These are phyloP conservation scores for Boletus insuetus DNA, from an alignment of 768 basidiomycete genomes.

Conservation along the genomic window DNA sequence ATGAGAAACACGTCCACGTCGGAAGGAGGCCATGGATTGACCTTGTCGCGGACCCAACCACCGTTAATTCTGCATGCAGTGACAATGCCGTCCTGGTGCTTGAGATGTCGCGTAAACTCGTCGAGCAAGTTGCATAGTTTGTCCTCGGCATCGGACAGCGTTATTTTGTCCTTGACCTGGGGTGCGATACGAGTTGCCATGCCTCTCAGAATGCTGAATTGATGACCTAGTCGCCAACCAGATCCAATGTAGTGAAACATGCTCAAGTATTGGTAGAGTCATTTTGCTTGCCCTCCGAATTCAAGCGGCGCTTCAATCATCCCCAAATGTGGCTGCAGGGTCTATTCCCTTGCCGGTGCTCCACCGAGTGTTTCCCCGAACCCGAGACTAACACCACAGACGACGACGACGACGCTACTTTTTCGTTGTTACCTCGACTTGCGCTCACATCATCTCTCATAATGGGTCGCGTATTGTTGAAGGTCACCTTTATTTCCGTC, in stretches of 20 bases:
- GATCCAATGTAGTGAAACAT: constrained; percentile 8
- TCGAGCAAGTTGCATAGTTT: constrained; percentile 76
- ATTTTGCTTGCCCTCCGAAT: neutral
- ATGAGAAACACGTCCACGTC: constrained; percentile 12
- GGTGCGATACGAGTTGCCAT: constrained; percentile 36
- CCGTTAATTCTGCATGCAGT: constrained; percentile 90
- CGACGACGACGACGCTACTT: constrained; percentile 1
- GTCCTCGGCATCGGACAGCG: constrained; percentile 66
- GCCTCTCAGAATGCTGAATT: constrained; percentile 6
- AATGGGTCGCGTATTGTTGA: constrained; percentile 87
- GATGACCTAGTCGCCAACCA: constrained; percentile 8
- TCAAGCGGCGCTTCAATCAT: constrained; percentile 27
- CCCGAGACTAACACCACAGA: constrained; percentile 12
- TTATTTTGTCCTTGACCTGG: constrained; percentile 38
- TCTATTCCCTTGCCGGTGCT: constrained; percentile 14
- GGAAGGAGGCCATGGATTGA: constrained; percentile 33
- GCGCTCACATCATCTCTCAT: neutral
- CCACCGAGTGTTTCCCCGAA: constrained; percentile 13
- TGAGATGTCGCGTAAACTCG: constrained; percentile 63
- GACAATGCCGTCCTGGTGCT: constrained; percentile 46
- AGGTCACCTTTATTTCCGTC: constrained; percentile 45
- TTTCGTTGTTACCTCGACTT: neutral
- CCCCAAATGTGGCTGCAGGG: constrained; percentile 14
- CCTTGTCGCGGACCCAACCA: constrained; percentile 99
- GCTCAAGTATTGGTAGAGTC: too few species aligned